Conservation (phyloP, 345 rosid genomes). For the Erodium maritimum region DNA sequence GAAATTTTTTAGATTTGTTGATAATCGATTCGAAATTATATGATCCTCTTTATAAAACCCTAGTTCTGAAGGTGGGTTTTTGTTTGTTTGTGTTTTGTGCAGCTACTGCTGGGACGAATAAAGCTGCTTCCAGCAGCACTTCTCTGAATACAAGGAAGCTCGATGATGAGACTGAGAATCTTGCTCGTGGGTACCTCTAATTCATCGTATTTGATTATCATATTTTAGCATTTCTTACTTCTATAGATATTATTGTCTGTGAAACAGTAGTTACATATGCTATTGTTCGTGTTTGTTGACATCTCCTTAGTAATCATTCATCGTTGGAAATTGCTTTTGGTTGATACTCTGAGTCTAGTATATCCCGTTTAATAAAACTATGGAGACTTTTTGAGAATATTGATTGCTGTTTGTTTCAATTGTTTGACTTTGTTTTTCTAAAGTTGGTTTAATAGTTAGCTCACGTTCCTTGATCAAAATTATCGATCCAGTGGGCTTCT, state of each 20-base stretch:
- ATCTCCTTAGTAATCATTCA: too few relatives aligned
- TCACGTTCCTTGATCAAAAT: too few relatives aligned
- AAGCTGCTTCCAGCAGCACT: slow-evolving; percentile 86
- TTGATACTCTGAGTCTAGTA: not conserved
- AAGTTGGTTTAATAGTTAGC: too few relatives aligned
- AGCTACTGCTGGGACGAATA: slow-evolving; percentile 85
- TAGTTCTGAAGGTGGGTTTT: not conserved
- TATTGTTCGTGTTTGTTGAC: too few relatives aligned
- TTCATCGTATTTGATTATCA: not conserved
- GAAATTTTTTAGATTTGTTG: not conserved
- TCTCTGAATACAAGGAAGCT: slow-evolving; percentile 86
- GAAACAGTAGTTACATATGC: too few relatives aligned
- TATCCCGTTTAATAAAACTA: too few relatives aligned
- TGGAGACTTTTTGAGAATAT: not conserved
- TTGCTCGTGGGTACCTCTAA: slow-evolving; percentile 51
- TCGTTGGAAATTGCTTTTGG: not conserved
- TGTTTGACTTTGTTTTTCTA: not conserved
- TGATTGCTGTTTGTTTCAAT: not conserved
- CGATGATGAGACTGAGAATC: slow-evolving; percentile 89
- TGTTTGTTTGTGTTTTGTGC: slow-evolving; percentile 13
- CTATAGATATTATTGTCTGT: too few relatives aligned
- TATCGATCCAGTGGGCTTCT: too few relatives aligned
- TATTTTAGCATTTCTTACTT: too few relatives aligned
- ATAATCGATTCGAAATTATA: too few relatives aligned
- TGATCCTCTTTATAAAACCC: not conserved